Evolutionary conservation across 2,329 filamentous ascomycete species (phyloP), one percentile per base, ranked within the genome.

Genomic region (Corynespora cassiicola): DNA sequence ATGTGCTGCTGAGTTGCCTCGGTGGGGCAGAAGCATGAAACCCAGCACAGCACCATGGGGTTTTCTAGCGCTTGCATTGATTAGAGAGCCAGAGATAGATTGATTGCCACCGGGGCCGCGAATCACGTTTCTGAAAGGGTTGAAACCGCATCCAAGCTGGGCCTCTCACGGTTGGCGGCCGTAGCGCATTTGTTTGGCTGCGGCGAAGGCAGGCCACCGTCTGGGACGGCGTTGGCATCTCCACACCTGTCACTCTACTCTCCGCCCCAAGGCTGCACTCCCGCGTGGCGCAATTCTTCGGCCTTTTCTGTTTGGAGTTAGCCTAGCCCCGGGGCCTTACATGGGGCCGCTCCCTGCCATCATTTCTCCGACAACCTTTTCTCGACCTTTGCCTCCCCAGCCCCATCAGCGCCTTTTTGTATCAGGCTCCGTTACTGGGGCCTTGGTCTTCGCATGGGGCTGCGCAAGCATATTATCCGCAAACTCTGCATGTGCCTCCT

Each of bases 321-420:
- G 34, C 28, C 29, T 36, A n/a, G 20, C 32, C 27, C 30, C 39
- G 17, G n/a, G n/a, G n/a, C n/a, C n/a, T n/a, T n/a, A n/a, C n/a
- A n/a, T n/a, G n/a, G n/a, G n/a, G n/a, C n/a, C 39, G 17, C 20
- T 42, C 38, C 30, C 24, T 25, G 36, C 38, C 25, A 16, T n/a
- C 30, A 36, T 24, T 21, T 38, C 27, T 31, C 42, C 38, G 32
- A 35, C 23, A 54, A 50, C 39, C 44, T 54, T 55, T 43, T 54
- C 50, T 43, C 40, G 45, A 54, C 50, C 14, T 34, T 31, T 17
- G 6, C n/a, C 2, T 31, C n/a, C 16, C 19, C 15, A 26, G 27
- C 22, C 34, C n/a, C 24, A 33, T 22, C 29, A 27, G 4, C 27
- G 7, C 26, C 23, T 19, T 22, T 29, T 23, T 31, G 28, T 9